phyloP scores from a whole-genome alignment of 768 basidiomycete genomes.

The Pilatotrama ljubarskyi region DNA sequence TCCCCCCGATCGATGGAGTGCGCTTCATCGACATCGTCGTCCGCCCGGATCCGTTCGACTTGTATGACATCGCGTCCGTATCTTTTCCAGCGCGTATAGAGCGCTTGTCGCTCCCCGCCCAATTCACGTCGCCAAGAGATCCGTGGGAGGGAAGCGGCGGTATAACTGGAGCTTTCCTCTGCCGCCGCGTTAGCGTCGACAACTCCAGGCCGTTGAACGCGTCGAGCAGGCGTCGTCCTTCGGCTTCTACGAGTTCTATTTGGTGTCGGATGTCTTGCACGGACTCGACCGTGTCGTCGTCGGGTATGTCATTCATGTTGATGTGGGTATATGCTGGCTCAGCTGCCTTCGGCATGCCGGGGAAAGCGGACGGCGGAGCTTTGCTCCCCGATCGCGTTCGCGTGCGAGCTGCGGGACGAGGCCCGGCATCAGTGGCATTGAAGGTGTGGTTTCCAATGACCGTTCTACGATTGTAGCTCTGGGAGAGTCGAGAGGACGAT shows the following conservation, averaged over 20 bases:
- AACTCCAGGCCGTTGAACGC: constrained; percentile 81
- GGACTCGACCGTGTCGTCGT: constrained; percentile 60
- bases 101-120: constrained; percentile 10
- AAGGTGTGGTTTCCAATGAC: constrained; percentile 16
- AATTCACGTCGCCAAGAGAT: constrained; percentile 16
- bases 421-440: constrained; percentile 19
- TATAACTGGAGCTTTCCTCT: constrained; percentile 38
- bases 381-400: constrained; percentile 30
- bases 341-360: constrained; percentile 13
- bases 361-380: constrained; percentile 37
- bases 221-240: constrained; percentile 69
- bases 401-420: constrained; percentile 19
- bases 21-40: constrained; percentile 26
- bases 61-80: constrained; percentile 29
- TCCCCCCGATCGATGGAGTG: constrained; percentile 24
- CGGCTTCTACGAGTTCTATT: constrained; percentile 68
- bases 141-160: constrained; percentile 24
- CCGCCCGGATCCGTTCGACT: constrained; percentile 27
- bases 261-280: constrained; percentile 64
- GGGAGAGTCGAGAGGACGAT: constrained; percentile 39
- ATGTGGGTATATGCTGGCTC: constrained; percentile 25
- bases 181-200: constrained; percentile 56
- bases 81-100: constrained; percentile 24
- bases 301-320: constrained; percentile 40
- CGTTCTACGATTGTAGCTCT: constrained; percentile 11